A percentile compares a stretch with the other conserved stretches of the same genome.
These are phyloP conservation scores for Lathyrus oleraceus DNA, from an alignment of 306 rosid species.

Conservation along the genomic window DNA sequence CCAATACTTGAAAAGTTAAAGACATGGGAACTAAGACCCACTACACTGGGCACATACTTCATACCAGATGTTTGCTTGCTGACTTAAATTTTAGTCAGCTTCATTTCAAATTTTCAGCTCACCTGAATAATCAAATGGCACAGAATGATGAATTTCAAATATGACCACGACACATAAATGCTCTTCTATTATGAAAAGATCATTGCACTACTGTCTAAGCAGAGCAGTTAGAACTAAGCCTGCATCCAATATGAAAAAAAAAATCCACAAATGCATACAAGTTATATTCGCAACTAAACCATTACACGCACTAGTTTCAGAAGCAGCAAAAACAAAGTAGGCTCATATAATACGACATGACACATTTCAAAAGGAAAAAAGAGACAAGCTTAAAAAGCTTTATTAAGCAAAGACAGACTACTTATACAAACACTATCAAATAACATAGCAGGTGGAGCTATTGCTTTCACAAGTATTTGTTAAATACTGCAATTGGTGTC, in stretches of 20 bases:
- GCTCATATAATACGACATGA: constrained; percentile 23
- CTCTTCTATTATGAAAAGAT: constrained; percentile 1
- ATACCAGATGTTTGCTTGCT: not conserved
- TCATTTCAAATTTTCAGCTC: not conserved
- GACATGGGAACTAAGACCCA: too few species aligned
- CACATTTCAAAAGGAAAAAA: constrained; percentile 34
- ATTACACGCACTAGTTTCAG: constrained; percentile 41
- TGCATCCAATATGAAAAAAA: constrained; percentile 3
- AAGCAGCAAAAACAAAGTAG: constrained; percentile 23
- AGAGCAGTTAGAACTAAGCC: not conserved
- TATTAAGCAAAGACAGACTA: constrained; percentile 55
- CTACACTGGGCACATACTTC: too few species aligned
- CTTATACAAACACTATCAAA: constrained; percentile 49
- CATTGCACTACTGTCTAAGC: not conserved
- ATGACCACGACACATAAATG: not conserved
- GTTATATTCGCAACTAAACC: constrained; percentile 31
- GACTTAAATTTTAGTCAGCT: not conserved
- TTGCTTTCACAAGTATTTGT: constrained; percentile 41
- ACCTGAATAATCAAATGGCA: not conserved
- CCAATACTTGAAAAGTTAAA: too few species aligned
- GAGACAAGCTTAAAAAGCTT: constrained; percentile 48
- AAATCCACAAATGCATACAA: constrained; percentile 16
- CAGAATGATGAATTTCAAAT: not conserved
- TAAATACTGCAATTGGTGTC: constrained; percentile 38
- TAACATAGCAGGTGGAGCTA: constrained; percentile 36